phyloP scores from a whole-genome alignment of 2,329 filamentous ascomycete genomes.

The Reticulascus tulasneorum region DNA sequence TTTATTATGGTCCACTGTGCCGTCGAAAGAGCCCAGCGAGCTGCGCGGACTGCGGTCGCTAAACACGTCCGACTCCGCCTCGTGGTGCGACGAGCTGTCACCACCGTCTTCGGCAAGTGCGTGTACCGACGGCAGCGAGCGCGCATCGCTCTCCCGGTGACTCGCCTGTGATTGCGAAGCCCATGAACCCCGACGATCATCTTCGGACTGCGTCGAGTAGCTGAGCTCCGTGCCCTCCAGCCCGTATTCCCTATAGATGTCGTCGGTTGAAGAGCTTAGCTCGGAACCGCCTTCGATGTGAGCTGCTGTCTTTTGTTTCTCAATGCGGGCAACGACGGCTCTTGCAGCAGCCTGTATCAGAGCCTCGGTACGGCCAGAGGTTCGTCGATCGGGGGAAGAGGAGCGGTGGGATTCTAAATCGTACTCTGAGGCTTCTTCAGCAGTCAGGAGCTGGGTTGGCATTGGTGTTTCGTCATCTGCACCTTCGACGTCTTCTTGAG shows the following conservation, averaged over 20 bases:
- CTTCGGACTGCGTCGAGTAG: slow-evolving; percentile 22
- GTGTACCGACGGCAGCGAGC: not conserved
- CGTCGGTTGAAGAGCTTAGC: slow-evolving; percentile 25
- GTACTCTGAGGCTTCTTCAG: not conserved
- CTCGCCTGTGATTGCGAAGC: slow-evolving; percentile 5
- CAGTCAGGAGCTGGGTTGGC: not conserved
- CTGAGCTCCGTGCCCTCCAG: slow-evolving; percentile 21
- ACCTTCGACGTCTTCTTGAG: slow-evolving; percentile 1
- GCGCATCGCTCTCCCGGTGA: slow-evolving; percentile 1
- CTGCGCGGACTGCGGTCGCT: slow-evolving; percentile 55
- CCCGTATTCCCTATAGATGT: too few species aligned
- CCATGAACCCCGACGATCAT: slow-evolving; percentile 4
- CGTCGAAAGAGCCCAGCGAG: slow-evolving; percentile 47
- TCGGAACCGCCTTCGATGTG: slow-evolving; percentile 21
- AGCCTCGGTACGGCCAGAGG: slow-evolving; percentile 44
- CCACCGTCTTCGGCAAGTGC: slow-evolving; percentile 23
- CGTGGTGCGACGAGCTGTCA: slow-evolving; percentile 48
- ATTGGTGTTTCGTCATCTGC: not conserved
- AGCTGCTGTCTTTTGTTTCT: slow-evolving; percentile 24
- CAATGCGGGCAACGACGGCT: slow-evolving; percentile 45
- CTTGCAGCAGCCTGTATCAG: slow-evolving; percentile 50
- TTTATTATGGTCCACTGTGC: slow-evolving; percentile 19
- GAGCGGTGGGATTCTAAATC: slow-evolving; percentile 8
- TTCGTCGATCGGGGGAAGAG: slow-evolving; percentile 27
- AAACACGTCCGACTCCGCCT: slow-evolving; percentile 54